Conservation (phyloP, 2,329 filamentous ascomycete genomes). For the Alternaria triticina region DNA sequence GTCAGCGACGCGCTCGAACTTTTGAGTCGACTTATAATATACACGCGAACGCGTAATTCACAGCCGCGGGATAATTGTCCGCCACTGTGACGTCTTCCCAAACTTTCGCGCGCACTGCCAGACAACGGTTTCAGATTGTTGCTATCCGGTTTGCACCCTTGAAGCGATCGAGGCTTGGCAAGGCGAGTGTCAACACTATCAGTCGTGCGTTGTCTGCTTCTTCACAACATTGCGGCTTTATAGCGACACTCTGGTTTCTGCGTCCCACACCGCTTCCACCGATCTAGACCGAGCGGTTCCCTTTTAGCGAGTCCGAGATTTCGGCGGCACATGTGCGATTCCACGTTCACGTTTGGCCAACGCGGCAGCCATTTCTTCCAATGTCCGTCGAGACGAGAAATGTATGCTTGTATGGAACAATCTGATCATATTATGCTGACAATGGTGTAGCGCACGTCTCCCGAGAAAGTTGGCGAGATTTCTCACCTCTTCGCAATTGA, state of each 20-base stretch:
- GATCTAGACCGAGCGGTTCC: slow-evolving; percentile 2
- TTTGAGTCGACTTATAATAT: neutral
- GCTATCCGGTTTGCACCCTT: slow-evolving; percentile 41
- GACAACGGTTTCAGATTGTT: neutral
- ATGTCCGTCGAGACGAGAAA: slow-evolving; percentile 34
- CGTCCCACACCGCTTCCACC: slow-evolving; percentile 3
- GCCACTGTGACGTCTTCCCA: neutral
- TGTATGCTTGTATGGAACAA: slow-evolving; percentile 22
- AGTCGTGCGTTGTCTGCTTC: slow-evolving; percentile 6
- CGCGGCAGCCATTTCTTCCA: slow-evolving; percentile 45
- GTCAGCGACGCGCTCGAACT: neutral
- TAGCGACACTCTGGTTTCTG: neutral
- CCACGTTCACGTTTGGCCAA: slow-evolving; percentile 44
- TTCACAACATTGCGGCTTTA: slow-evolving; percentile 5
- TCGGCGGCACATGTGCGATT: slow-evolving; percentile 36
- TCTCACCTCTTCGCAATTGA: slow-evolving; percentile 31
- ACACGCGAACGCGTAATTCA: neutral
- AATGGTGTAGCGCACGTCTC: slow-evolving; percentile 28
- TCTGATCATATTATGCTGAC: neutral
- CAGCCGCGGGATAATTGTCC: neutral
- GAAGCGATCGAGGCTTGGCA: slow-evolving; percentile 39
- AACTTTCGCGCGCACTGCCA: neutral
- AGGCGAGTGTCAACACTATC: slow-evolving; percentile 15
- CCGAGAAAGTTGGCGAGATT: slow-evolving; percentile 35
- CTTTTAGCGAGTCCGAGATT: slow-evolving; percentile 8